These are phyloP conservation scores for Saksenaea vasiformis DNA, from an alignment of 371 early-diverging fungal genomes.

Conservation along the genomic window DNA sequence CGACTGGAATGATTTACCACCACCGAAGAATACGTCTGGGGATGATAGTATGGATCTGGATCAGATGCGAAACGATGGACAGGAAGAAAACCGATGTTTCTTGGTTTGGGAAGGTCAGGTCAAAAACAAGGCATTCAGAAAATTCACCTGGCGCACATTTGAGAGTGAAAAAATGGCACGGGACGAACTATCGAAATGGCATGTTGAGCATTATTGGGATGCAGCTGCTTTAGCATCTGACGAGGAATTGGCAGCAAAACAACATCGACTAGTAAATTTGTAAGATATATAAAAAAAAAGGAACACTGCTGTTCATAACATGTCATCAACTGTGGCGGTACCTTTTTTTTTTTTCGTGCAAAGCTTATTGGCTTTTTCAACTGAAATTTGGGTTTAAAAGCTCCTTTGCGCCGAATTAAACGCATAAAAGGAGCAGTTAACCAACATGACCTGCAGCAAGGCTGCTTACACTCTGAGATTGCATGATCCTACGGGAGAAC, in stretches of 20 bases:
- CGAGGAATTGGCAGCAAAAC: slow-evolving; percentile 44
- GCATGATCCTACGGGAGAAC: not conserved
- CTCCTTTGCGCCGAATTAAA: not conserved
- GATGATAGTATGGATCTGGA: slow-evolving; percentile 42
- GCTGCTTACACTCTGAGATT: not conserved
- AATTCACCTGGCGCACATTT: slow-evolving; percentile 74
- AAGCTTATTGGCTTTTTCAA: not conserved
- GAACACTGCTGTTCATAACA: not conserved
- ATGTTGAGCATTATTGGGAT: slow-evolving; percentile 86
- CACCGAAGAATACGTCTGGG: slow-evolving; percentile 35
- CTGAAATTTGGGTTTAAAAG: not conserved
- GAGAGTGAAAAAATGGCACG: slow-evolving; percentile 76
- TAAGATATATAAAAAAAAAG: not conserved
- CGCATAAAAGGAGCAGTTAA: no score
- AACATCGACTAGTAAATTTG: slow-evolving; percentile 18
- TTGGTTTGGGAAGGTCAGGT: slow-evolving; percentile 94
- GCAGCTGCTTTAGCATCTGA: slow-evolving; percentile 52
- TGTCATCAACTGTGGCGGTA: not conserved
- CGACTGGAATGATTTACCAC: slow-evolving; percentile 78
- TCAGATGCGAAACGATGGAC: slow-evolving; percentile 29
- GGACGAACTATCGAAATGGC: slow-evolving; percentile 68
- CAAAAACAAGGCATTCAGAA: slow-evolving; percentile 71
- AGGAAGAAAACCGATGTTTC: slow-evolving; percentile 76
- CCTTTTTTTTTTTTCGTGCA: not conserved
- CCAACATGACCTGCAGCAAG: not conserved